A percentile compares a stretch with the other conserved stretches of the same genome.
Evolutionary conservation across 257 asterid genomes (phyloP).

Genomic region (Galeopsis tetrahit): DNA sequence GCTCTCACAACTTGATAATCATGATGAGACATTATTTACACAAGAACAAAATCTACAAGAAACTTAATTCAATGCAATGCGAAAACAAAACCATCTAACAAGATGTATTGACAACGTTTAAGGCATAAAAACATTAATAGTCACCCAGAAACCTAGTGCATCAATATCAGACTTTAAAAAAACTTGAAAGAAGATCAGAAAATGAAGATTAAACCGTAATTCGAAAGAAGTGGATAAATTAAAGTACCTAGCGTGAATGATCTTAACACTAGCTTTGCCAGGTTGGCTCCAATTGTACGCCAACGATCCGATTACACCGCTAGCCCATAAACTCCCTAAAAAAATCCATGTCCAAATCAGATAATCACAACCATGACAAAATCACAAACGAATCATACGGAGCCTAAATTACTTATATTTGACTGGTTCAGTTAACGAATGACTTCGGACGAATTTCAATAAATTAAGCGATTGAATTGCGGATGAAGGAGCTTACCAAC

Average conservation of each 20-base stretch:
- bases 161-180: not conserved
- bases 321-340: constrained; percentile 47
- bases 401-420: not conserved
- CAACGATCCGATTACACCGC: constrained; percentile 46
- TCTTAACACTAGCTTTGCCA: constrained; percentile 51
- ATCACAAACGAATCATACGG: not conserved
- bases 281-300: constrained; percentile 60
- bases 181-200: not conserved
- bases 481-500: constrained; percentile 40
- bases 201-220: not conserved
- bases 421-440: not conserved
- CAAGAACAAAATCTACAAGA: not conserved
- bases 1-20: not conserved
- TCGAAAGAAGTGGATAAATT: not conserved
- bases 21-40: not conserved
- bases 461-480: not conserved
- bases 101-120: not conserved
- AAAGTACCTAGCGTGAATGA: constrained; percentile 52
- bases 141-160: not conserved
- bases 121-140: not conserved
- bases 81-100: not conserved
- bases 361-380: not conserved
- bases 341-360: constrained; percentile 15
- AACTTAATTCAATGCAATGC: not conserved
- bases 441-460: not conserved